Percentiles rank a stretch among this genome's conserved stretches.
Conservation (phyloP, 306 rosid genomes). For the Nissolia schottii region DNA sequence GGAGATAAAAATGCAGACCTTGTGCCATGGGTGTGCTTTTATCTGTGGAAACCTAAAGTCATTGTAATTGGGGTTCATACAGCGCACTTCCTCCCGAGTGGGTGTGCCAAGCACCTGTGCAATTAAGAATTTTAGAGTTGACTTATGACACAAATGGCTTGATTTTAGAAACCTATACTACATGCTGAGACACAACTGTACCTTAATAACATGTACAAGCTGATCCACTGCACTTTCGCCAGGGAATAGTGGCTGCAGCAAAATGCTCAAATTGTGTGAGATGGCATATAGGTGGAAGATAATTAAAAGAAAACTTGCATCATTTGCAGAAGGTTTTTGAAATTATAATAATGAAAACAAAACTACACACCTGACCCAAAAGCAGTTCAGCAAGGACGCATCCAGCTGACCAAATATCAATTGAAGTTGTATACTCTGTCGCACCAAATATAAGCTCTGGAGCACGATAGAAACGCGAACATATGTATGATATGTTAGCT, state of each 20-base stretch:
- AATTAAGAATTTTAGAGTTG: slow-evolving; percentile 2
- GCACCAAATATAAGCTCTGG: slow-evolving; percentile 98
- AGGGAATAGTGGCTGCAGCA: slow-evolving; percentile 94
- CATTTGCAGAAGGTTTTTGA: not conserved
- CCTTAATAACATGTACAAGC: slow-evolving; percentile 97
- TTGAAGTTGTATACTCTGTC: slow-evolving; percentile 90
- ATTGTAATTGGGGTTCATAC: slow-evolving; percentile 95
- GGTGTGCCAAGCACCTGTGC: slow-evolving; percentile 99
- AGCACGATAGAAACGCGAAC: slow-evolving; percentile 95
- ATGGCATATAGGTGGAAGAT: not conserved
- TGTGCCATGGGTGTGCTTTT: slow-evolving; percentile 98
- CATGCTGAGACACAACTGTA: slow-evolving; percentile 15
- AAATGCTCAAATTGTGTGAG: slow-evolving; percentile 16
- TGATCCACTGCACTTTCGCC: slow-evolving; percentile 97
- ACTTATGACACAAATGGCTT: not conserved
- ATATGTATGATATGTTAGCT: slow-evolving; percentile 90
- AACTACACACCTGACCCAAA: slow-evolving; percentile 74
- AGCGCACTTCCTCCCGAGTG: slow-evolving; percentile 95
- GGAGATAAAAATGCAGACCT: slow-evolving; percentile 46
- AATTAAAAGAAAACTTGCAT: not conserved
- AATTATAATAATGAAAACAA: not conserved
- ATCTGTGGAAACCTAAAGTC: slow-evolving; percentile 91
- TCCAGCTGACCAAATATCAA: slow-evolving; percentile 99
- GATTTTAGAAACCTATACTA: not conserved
- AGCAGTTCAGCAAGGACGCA: slow-evolving; percentile 99